Percentiles rank a stretch among this genome's conserved stretches.
These are phyloP conservation scores for Auriscalpium orientale DNA, from an alignment of 768 basidiomycete genomes.

Conservation along the genomic window DNA sequence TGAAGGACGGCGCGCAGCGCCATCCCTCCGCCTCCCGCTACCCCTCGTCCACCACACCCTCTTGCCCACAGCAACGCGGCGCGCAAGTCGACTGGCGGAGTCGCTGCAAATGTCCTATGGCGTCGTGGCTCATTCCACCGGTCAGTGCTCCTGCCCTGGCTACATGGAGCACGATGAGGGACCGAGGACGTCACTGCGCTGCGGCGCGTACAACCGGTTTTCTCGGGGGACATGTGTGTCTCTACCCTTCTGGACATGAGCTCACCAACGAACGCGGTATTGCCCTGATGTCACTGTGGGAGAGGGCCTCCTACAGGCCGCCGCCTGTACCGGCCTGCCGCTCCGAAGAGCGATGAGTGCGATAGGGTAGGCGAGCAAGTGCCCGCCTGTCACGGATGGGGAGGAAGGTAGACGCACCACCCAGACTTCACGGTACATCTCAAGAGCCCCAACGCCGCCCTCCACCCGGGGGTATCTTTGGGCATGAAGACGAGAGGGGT, in stretches of 20 bases:
- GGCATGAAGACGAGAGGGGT: constrained; percentile 19
- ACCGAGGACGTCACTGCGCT: background rate
- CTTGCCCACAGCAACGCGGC: constrained; percentile 11
- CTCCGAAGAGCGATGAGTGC: constrained; percentile 1
- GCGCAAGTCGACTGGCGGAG: no score
- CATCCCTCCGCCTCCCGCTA: constrained; percentile 6
- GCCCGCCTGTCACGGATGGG: background rate
- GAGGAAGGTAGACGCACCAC: background rate
- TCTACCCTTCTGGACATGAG: background rate
- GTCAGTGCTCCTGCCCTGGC: background rate
- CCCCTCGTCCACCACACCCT: constrained; percentile 16
- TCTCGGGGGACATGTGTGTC: background rate
- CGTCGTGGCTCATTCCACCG: background rate
- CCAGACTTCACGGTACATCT: constrained; percentile 13
- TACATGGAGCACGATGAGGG: background rate
- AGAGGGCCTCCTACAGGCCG: background rate
- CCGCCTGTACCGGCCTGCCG: constrained; percentile 3
- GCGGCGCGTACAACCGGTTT: background rate
- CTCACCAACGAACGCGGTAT: no score
- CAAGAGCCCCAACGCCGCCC: constrained; percentile 10
- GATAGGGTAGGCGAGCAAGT: constrained; percentile 7
- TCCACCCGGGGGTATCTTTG: constrained; percentile 34
- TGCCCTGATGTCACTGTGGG: background rate
- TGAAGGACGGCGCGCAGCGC: constrained; percentile 37
- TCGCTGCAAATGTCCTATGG: background rate